phyloP scores from a whole-genome alignment of 116 monocot species.

The Papilionanthe hybrid region DNA sequence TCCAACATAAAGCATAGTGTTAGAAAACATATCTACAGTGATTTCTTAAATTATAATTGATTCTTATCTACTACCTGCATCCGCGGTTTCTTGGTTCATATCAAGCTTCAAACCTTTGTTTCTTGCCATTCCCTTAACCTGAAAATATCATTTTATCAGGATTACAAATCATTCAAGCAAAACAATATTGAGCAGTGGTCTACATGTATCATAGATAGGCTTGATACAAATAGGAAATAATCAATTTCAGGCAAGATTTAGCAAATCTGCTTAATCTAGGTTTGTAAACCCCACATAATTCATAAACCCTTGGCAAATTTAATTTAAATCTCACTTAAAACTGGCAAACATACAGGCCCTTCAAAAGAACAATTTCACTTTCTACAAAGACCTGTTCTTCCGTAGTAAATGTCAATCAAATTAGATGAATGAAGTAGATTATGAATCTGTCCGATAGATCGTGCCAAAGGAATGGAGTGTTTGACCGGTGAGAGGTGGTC shows the following conservation, averaged over 20 bases:
- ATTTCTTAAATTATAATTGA: neutral
- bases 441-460: neutral
- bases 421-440: neutral
- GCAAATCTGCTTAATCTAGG: neutral
- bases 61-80: constrained; percentile 57
- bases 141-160: constrained; percentile 3
- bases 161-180: neutral
- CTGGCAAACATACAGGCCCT: too few species aligned
- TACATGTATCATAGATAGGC: neutral
- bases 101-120: constrained; percentile 63
- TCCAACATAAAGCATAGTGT: neutral
- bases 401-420: neutral
- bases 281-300: too few species aligned
- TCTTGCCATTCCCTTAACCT: constrained; percentile 94
- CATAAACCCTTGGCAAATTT: too few species aligned
- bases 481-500: too few species aligned
- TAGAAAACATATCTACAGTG: neutral
- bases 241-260: neutral
- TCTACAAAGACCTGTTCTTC: neutral
- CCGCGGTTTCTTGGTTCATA: constrained; percentile 57
- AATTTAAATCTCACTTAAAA: too few species aligned
- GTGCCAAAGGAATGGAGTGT: too few species aligned
- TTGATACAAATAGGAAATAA: neutral
- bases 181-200: neutral
- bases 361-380: neutral